These are phyloP conservation scores for Mortierella sp. DNA, from an alignment of 371 early-diverging fungal genomes.

Conservation along the genomic window DNA sequence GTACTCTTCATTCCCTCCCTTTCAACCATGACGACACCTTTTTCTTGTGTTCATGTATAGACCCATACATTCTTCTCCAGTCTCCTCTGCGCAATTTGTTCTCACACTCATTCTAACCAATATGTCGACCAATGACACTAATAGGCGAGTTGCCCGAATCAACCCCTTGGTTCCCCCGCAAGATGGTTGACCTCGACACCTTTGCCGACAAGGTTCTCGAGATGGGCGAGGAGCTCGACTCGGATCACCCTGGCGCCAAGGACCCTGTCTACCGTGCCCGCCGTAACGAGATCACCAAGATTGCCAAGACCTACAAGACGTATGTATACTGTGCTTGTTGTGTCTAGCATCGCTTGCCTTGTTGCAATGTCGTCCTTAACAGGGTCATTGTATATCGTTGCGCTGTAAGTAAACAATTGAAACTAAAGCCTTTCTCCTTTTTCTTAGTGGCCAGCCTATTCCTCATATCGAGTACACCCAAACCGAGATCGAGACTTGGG, in stretches of 20 bases:
- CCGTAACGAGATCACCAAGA: slow-evolving; percentile 88
- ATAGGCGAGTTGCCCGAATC: slow-evolving; percentile 48
- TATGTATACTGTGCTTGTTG: slow-evolving; percentile 25
- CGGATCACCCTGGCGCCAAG: slow-evolving; percentile 96
- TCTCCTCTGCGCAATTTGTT: slow-evolving; percentile 1
- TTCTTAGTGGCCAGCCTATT: slow-evolving; percentile 78
- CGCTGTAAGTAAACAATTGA: not conserved
- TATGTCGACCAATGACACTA: not conserved
- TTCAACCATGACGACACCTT: not conserved
- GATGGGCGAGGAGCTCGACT: slow-evolving; percentile 92
- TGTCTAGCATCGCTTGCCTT: not conserved
- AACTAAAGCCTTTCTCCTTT: not conserved
- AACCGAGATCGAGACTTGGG: slow-evolving; percentile 91
- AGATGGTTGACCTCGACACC: slow-evolving; percentile 92
- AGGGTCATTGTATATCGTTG: not conserved
- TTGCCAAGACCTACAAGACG: slow-evolving; percentile 88
- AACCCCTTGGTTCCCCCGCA: slow-evolving; percentile 97
- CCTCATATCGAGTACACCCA: slow-evolving; percentile 91
- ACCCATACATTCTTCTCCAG: not conserved
- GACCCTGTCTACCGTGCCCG: slow-evolving; percentile 91
- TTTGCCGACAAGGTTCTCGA: slow-evolving; percentile 95
- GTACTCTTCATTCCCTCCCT: not conserved
- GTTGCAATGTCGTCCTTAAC: not conserved
- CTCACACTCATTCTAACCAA: slow-evolving; percentile 4
- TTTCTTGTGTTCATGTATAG: not conserved